Base-by-base conservation (phyloP, 2,329 filamentous ascomycete species). In the Monosporascus sp. region DNA sequence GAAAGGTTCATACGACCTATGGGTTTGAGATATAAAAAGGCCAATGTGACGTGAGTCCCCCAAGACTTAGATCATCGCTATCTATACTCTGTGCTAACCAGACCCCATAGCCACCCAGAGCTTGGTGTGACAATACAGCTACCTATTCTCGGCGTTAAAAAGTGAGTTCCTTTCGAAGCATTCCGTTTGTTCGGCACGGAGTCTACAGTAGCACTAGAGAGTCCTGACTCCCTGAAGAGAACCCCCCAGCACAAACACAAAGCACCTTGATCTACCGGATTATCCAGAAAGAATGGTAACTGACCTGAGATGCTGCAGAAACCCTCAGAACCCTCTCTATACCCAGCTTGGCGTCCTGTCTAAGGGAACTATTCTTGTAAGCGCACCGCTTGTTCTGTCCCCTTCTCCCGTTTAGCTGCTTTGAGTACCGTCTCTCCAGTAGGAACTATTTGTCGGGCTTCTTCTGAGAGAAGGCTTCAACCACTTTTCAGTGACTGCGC, bases 311-410 rank as follows among this genome's bases (percentile, higher is more conserved):
- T 53, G 14, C 15, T 27, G 90, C 79, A 91, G 90, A 80, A 93
- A 92, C 70, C 88, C 89, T 1, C 86, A 90, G 68, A 89, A 90
- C 68, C 89, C 90, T 1, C 80, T 96, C 67, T 96, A 96, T 74
- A 97, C 93, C 0, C 91, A 96, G 67, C 77, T 97, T 5, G 93
- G 93, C 56, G 92, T 96, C 3, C 71, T 97, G 65, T 93, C 89
- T 48, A 91, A 91, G 74, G 90, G 90, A 59, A 93, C 85, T 31
- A 83, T 87, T 56, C 58, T 60, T n/a, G 43, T 46, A 27, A 46
- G 43, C 25, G 7, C 31, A 14, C 31, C 9, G n/a, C 11, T 11
- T 11, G 4, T 35, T 14, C 31, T 5, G 2, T 5, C 3, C 11
- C 9, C 31, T 31, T 11, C 27, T 11, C 31, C 11, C 4, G 11